These are phyloP conservation scores for Lactuca saligna DNA, from an alignment of 129 eudicot species.

Conservation along the genomic window DNA sequence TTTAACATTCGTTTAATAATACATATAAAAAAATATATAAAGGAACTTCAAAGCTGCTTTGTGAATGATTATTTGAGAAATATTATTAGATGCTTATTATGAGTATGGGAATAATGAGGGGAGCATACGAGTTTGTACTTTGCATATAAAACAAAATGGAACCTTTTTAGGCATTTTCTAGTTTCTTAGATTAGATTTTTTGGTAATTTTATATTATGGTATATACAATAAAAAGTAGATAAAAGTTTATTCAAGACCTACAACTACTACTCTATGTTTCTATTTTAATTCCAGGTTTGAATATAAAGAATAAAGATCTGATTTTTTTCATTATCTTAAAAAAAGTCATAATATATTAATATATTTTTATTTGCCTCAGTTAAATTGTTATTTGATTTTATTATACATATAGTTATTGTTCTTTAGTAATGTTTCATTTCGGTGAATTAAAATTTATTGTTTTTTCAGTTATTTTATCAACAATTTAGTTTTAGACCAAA, in stretches of 20 bases:
- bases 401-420: too few species aligned
- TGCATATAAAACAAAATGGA: constrained; percentile 35
- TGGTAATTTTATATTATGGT: constrained; percentile 15
- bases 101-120: constrained; percentile 33
- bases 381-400: too few species aligned
- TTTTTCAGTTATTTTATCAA: too few species aligned
- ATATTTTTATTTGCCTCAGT: too few species aligned
- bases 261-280: constrained; percentile 9
- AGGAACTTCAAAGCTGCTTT: constrained; percentile 30
- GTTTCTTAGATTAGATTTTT: constrained; percentile 28
- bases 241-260: constrained; percentile 15
- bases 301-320: neutral
- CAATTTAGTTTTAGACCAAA: too few species aligned
- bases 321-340: too few species aligned
- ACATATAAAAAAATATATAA: too few species aligned
- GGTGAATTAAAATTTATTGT: too few species aligned
- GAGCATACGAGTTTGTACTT: constrained; percentile 36
- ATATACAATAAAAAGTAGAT: constrained; percentile 3
- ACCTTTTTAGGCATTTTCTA: constrained; percentile 34
- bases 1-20: too few species aligned
- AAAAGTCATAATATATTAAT: too few species aligned
- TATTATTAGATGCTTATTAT: constrained; percentile 31
- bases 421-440: too few species aligned
- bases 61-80: constrained; percentile 22
- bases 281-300: neutral